Percentiles rank a stretch among this genome's conserved stretches.
These are phyloP conservation scores for Penicillium sp. DNA, from an alignment of 2,329 filamentous ascomycete species.

Conservation along the genomic window DNA sequence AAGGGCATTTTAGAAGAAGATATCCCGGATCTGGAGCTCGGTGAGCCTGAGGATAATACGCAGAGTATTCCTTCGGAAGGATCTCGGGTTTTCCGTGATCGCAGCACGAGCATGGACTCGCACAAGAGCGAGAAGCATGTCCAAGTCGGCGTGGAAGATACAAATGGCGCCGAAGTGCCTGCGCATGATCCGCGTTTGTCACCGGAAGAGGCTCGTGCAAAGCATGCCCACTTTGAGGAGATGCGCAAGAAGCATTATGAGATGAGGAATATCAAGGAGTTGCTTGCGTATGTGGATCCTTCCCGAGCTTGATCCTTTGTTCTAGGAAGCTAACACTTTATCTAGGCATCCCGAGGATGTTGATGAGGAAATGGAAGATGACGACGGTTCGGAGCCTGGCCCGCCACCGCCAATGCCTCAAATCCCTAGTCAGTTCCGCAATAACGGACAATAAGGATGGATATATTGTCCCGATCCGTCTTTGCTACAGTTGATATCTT, in stretches of 20 bases:
- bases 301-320: neutral
- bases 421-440: constrained; percentile 32
- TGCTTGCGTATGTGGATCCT: constrained; percentile 63
- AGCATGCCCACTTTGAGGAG: constrained; percentile 87
- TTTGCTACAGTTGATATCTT: constrained; percentile 1
- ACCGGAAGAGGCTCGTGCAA: constrained; percentile 73
- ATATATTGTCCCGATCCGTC: neutral
- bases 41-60: constrained; percentile 78
- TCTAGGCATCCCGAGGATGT: constrained; percentile 60
- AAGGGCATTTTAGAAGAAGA: constrained; percentile 61
- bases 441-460: constrained; percentile 20
- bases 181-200: constrained; percentile 51
- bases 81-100: constrained; percentile 44
- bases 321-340: constrained; percentile 8
- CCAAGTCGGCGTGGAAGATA: constrained; percentile 59
- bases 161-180: constrained; percentile 36
- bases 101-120: constrained; percentile 42
- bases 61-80: constrained; percentile 38
- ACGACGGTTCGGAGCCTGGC: constrained; percentile 26
- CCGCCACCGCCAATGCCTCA: constrained; percentile 33
- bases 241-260: constrained; percentile 96
- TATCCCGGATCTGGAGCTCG: constrained; percentile 86
- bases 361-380: constrained; percentile 55
- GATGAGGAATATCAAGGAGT: constrained; percentile 88
- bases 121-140: constrained; percentile 66